Conservation (phyloP, 2,329 filamentous ascomycete species). For the Zasmidium citrigriseum region DNA sequence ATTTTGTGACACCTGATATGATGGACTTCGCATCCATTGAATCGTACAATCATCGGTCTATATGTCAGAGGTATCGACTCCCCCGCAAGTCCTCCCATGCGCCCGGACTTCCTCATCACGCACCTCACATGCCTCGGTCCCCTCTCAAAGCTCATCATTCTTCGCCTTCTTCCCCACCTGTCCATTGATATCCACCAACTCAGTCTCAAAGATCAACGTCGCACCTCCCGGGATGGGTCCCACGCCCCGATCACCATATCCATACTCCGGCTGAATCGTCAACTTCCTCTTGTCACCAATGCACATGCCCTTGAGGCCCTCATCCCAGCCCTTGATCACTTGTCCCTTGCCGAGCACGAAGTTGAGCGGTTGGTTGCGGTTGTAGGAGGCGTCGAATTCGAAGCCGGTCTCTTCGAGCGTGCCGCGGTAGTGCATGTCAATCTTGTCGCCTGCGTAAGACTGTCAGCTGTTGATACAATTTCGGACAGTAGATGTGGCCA, state of each 20-base stretch:
- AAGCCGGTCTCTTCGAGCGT: slow-evolving; percentile 70
- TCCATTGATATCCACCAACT: slow-evolving; percentile 80
- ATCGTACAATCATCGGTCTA: too few relatives aligned
- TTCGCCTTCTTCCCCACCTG: not conserved
- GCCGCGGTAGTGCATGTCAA: slow-evolving; percentile 86
- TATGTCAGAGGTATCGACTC: too few relatives aligned
- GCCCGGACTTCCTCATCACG: too few relatives aligned
- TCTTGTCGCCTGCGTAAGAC: slow-evolving; percentile 64
- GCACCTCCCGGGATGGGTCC: slow-evolving; percentile 85
- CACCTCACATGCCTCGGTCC: not conserved
- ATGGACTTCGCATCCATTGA: too few relatives aligned
- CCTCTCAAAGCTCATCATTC: slow-evolving; percentile 9
- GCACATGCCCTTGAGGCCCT: slow-evolving; percentile 92
- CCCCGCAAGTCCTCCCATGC: too few relatives aligned
- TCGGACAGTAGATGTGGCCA: slow-evolving; percentile 29
- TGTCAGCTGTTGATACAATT: not conserved
- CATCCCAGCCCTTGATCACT: slow-evolving; percentile 96
- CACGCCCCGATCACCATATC: slow-evolving; percentile 75
- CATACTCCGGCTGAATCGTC: slow-evolving; percentile 81
- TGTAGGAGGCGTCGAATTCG: slow-evolving; percentile 60
- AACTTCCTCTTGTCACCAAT: slow-evolving; percentile 90
- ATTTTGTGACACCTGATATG: too few relatives aligned
- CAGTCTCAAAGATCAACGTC: slow-evolving; percentile 88
- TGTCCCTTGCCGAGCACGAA: slow-evolving; percentile 81
- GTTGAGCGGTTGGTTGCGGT: slow-evolving; percentile 72